phyloP scores from a whole-genome alignment of 2,329 filamentous ascomycete species.

The Colletotrichum agaves region DNA sequence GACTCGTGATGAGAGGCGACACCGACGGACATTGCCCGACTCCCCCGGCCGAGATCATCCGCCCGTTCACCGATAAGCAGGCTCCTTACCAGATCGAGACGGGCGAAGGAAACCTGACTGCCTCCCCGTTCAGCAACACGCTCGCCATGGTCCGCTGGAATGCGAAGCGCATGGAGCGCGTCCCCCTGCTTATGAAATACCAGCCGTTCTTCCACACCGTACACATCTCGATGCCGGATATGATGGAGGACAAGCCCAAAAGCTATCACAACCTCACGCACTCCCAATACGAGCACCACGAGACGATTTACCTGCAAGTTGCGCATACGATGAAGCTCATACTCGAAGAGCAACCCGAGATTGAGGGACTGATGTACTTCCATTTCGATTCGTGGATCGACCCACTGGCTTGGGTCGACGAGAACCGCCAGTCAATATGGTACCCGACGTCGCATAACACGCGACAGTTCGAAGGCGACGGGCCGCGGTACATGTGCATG shows the following conservation, averaged over 20 bases:
- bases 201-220: constrained; percentile 45
- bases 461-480: constrained; percentile 28
- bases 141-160: constrained; percentile 46
- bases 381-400: constrained; percentile 49
- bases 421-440: constrained; percentile 44
- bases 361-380: constrained; percentile 45
- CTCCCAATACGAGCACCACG: constrained; percentile 40
- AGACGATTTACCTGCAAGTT: constrained; percentile 41
- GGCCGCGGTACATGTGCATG: constrained; percentile 41
- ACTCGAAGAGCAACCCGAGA: constrained; percentile 42
- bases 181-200: constrained; percentile 43
- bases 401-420: constrained; percentile 42
- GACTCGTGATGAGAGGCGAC: constrained; percentile 32
- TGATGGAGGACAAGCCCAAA: constrained; percentile 32
- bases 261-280: constrained; percentile 43
- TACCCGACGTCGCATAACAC: constrained; percentile 40
- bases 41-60: constrained; percentile 18
- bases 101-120: constrained; percentile 29
- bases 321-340: constrained; percentile 45
- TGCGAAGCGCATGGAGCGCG: constrained; percentile 41
- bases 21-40: constrained; percentile 16
- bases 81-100: constrained; percentile 17
- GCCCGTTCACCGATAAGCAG: constrained; percentile 22
- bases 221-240: constrained; percentile 43
- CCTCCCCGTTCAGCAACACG: constrained; percentile 44